Evolutionary conservation across 1,139 yeast species (phyloP), one percentile per base, ranked within the genome.

Genomic region (Kazachstania sp.): DNA sequence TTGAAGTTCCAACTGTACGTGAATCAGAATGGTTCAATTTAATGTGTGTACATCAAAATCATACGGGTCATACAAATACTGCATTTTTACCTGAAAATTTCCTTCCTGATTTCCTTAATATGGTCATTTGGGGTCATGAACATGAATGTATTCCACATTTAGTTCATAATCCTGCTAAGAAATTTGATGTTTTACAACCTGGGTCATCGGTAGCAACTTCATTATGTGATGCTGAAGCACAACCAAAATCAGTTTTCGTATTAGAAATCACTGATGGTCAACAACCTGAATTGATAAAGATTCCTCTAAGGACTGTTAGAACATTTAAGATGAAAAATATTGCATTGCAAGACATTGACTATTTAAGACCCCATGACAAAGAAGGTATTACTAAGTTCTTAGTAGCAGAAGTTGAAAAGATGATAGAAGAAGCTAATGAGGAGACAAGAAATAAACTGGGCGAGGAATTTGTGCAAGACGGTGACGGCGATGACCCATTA

Each of bases 111-210:
- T 90, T 90, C 61, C 61, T 92, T 45, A 86, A 92, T 60, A 72
- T 92, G 49, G 79, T 92, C 0, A 69, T 88, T 2, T 92, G 99
- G 99, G 99, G 98, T 9, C 99, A 92, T 65, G 99, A 92, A 62
- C 99, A 92, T 66, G 97, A 92, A 63, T 88, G 97, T 60, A 73
- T 83, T 6, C 86, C 92, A 1, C 79, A 77, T 52, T 81, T 95
- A 0, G 73, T 71, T 0, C 71, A 71, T 42, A 88, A 87, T 60
- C 75, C 84, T 0, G 76, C 76, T 20, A 80, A 79, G 28, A 83
- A 81, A 1, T 87, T 90, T 61, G 80, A 80, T 51, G 88, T 90
- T 0, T 71, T 94, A 40, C 96, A 90, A 63, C 95, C 96, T 0
- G 99, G 99, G 0, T 86, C 96, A 1, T 86, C 96, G 0, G 85